Base-by-base conservation (phyloP, 768 basidiomycete genomes). In the Boletellus sp. region DNA sequence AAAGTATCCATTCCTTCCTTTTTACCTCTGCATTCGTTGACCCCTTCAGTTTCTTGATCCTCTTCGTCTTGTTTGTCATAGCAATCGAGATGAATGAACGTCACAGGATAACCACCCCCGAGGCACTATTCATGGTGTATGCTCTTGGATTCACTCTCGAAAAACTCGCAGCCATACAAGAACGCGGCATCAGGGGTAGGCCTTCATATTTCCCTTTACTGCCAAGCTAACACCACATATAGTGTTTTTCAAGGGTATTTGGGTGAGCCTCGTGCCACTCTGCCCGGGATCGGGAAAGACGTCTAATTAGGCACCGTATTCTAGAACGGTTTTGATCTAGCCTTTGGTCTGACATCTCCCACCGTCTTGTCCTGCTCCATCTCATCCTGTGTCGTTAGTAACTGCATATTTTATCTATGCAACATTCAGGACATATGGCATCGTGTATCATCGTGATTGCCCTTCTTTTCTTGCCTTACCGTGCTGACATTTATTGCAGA, bases 151-250 rank as follows among this genome's bases (percentile, higher is more conserved):
- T 96, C 66, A 81, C 90, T 1, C 74, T 97, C 17, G 94, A 97
- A 64, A 95, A 93, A 65, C 72, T 94, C 9, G 94, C 94, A 19
- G 87, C 92, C 4, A 92, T 95, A 85, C 90, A 96, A 64, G 94
- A 97, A 65, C 93, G 93, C 63, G 94, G 94, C 4, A 83, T 97
- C 42, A 84, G 79, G 79, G 90, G 94, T 88, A 38, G 35, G 64
- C 36, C 20, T 41, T 42, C 20, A 16, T 12, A 3, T 13, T 23
- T 17, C 13, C 10, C 17, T 31, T 36, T 19, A 32, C 40, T 22
- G n/a, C 13, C 15, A 23, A 15, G 15, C 56, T 62, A n/a, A n/a
- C 40, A 60, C 23, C 15, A 48, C 12, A 47, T 22, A 17, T 41
- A 90, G 88, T 90, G 10, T 90, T 85, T 67, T 88, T 87, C 70